Conservation (phyloP, 345 rosid genomes). For the Salix exigua region DNA sequence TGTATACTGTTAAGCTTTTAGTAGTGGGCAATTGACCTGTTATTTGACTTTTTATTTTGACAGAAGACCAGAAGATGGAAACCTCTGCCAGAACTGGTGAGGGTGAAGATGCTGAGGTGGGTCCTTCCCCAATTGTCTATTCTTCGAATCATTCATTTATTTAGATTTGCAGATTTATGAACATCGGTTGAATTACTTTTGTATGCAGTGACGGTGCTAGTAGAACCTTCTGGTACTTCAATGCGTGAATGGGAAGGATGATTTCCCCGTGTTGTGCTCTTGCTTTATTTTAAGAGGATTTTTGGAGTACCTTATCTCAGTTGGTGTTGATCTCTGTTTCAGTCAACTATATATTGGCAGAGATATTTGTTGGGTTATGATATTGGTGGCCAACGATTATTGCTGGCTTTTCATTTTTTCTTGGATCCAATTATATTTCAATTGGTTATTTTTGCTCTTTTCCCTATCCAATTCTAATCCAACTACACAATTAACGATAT, state of each 20-base stretch:
- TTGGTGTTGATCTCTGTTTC: constrained; percentile 4
- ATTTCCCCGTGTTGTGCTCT: constrained; percentile 8
- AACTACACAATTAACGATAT: too few species aligned
- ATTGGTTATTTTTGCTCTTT: background rate
- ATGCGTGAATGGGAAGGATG: constrained; percentile 1
- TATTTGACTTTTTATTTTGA: background rate
- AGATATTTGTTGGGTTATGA: constrained; percentile 5
- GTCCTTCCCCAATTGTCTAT: background rate
- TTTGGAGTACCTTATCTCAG: constrained; percentile 11
- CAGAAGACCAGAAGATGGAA: constrained; percentile 23
- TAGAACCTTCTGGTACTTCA: background rate
- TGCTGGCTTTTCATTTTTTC: background rate
- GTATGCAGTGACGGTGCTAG: constrained; percentile 9
- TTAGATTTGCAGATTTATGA: background rate
- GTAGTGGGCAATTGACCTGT: background rate
- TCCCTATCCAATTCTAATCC: too few species aligned
- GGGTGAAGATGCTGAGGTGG: constrained; percentile 19
- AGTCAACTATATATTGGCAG: background rate
- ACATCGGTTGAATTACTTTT: background rate
- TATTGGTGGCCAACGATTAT: background rate
- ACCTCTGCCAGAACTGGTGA: constrained; percentile 11
- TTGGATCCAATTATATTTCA: background rate
- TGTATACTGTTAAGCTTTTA: background rate
- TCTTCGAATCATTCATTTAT: background rate
- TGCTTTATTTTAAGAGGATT: constrained; percentile 3